Evolutionary conservation across 1,139 yeast species (phyloP), one percentile per base, ranked within the genome.

Genomic region (Zygosaccharomyces sapae): DNA sequence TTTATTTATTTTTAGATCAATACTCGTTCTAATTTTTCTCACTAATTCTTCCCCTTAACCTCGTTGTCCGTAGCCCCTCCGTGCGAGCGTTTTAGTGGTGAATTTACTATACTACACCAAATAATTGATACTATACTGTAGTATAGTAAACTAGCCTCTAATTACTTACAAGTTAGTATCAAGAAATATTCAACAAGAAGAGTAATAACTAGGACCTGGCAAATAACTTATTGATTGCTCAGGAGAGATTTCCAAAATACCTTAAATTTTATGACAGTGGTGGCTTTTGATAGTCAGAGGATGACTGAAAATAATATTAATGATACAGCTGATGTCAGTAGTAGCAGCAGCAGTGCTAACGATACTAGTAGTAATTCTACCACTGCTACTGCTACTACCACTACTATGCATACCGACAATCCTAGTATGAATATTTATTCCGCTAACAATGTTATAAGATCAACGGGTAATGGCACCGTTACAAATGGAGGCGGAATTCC

Each of bases 351-450:
- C 16, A 37, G n/a, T 37, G 31, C 19, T n/a, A 30, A 25, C 16
- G 29, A 30, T 13, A 24, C n/a, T 30, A 13, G 31, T 12, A 37
- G 29, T 24, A 30, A 20, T 37, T 19, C 22, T 19, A 7, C 19
- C 16, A 20, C 19, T 3, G n/a, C 20, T n/a, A n/a, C 6, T 19
- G 18, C 40, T 25, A 24, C 40, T 2, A 16, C 12, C 10, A 18
- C 18, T 12, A 37, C 16, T 16, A 30, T 16, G 19, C 22, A 19
- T 37, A 37, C 19, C n/a, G n/a, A n/a, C 12, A 13, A 5, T 13
- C 33, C 33, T 33, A 19, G 37, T 18, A 5, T 41, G 33, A 41
- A 41, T 33, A 41, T 41, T 9, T 41, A 41, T 10, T 41, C 44
- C 20, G 25, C 44, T 5, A 37, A 12, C 10, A 37, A 37, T 30